Evolutionary conservation across 371 early-diverging fungal genomes (phyloP), one percentile per base, ranked within the genome.

Genomic region (Chytridiales sp.): DNA sequence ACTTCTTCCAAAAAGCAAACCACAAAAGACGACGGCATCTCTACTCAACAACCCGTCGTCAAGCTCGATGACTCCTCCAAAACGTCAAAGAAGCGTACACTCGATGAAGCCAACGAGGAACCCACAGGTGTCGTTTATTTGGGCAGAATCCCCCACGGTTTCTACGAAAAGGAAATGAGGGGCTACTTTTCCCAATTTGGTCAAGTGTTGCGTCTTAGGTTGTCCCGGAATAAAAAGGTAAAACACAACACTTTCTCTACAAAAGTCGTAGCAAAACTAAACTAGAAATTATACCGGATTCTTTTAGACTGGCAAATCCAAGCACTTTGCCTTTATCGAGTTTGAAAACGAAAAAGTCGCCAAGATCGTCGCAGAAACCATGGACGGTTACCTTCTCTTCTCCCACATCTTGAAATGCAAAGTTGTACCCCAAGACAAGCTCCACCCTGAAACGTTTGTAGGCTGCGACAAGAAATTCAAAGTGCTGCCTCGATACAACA

Each of bases 151-250:
- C 97, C 97, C 4, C 92, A 93, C 59, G 94, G 94, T n/a, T 95
- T 97, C 73, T 90, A 94, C 73, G 97, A 97, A 70, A 72, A 85
- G 17, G 86, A 93, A 69, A 92, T 97, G 92, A 61, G 69, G 49
- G 75, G 72, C 0, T 97, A 97, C 76, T 97, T 97, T 77, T 64
- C 76, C 26, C 96, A 97, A 69, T 97, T 97, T 70, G 97, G 97
- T 35, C 77, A 79, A 0, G 86, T 97, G 9, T 74, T 78, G n/a
- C 77, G 83, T 2, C 77, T 95, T 51, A 81, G 91, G 49, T 64
- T 95, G 43, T 85, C 91, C 31, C 83, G 95, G 41, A 95, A 88
- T 77, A 91, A 87, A 63, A 89, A 87, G 78, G 84, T 82, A 27
- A 13, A 1, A 15, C 17, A 49, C 21, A 46, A 50, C 34, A 11